Conservation (phyloP, 768 basidiomycete species). For the Kwoniella heveanensis region DNA sequence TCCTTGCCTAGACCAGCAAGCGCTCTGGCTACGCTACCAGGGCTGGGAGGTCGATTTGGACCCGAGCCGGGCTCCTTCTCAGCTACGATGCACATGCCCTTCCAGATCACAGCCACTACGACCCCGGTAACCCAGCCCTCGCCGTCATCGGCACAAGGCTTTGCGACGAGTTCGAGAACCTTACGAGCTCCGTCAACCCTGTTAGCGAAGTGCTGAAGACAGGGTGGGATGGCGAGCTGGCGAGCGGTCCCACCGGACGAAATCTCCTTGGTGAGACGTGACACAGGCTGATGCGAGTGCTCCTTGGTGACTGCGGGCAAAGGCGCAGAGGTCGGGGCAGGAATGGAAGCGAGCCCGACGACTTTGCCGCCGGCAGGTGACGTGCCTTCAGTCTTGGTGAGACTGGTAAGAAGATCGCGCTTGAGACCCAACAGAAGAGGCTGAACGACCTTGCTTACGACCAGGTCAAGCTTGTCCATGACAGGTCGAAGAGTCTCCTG, state of each 20-base stretch:
- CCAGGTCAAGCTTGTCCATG: constrained; percentile 56
- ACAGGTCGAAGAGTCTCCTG: constrained; percentile 52
- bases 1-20: constrained; percentile 45
- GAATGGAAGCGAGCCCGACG: constrained; percentile 38
- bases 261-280: constrained; percentile 41
- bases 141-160: constrained; percentile 52
- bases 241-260: constrained; percentile 35
- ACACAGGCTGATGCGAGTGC: constrained; percentile 21
- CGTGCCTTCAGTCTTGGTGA: constrained; percentile 40
- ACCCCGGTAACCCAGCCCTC: constrained; percentile 55
- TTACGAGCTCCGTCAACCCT: constrained; percentile 50
- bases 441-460: constrained; percentile 54
- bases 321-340: constrained; percentile 31
- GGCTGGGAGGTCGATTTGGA: constrained; percentile 45
- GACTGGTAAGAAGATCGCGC: constrained; percentile 41
- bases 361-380: constrained; percentile 46
- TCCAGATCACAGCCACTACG: constrained; percentile 55
- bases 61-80: constrained; percentile 35
- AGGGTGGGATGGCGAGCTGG: constrained; percentile 43
- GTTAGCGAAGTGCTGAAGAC: constrained; percentile 52
- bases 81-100: constrained; percentile 49
- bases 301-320: constrained; percentile 32
- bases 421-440: constrained; percentile 50
- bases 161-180: constrained; percentile 51
- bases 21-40: constrained; percentile 45